Percentiles rank a stretch among this genome's conserved stretches.
These are phyloP conservation scores for Blastomyces gilchristii DNA, from an alignment of 2,329 filamentous ascomycete genomes.

Conservation along the genomic window DNA sequence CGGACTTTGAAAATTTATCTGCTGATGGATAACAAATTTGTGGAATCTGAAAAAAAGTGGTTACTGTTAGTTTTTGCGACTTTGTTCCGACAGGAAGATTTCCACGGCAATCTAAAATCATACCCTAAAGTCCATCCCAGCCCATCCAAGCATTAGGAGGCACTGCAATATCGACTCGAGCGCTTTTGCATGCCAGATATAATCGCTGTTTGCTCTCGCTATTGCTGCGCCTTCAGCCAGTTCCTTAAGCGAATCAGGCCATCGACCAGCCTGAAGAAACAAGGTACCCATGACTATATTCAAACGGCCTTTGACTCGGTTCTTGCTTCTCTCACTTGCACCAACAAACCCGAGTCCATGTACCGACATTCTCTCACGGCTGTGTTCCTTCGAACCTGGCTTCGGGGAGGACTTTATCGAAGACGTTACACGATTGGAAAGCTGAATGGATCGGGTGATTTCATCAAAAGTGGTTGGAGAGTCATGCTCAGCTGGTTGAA, in stretches of 20 bases:
- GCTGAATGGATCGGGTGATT: conserved; percentile 37
- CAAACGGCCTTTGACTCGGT: conserved; percentile 69
- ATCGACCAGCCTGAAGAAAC: conserved; percentile 80
- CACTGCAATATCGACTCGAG: conserved; percentile 78
- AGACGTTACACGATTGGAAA: conserved; percentile 30
- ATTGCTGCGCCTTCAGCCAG: conserved; percentile 68
- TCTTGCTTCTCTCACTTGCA: conserved; percentile 64
- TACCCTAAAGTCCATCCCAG: conserved; percentile 62
- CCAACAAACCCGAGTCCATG: conserved; percentile 62
- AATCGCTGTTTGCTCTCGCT: conserved; percentile 72
- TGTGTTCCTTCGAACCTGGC: conserved; percentile 40
- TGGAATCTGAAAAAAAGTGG: conserved; percentile 36
- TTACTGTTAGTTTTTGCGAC: neutral
- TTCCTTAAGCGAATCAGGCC: conserved; percentile 78
- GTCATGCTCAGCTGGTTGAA: conserved; percentile 27
- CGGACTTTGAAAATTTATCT: conserved; percentile 40
- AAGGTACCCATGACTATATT: conserved; percentile 73
- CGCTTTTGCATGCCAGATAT: conserved; percentile 95
- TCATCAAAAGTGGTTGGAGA: conserved; percentile 47
- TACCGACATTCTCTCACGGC: conserved; percentile 52
- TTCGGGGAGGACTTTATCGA: conserved; percentile 28
- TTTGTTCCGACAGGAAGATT: conserved; percentile 11
- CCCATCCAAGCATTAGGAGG: conserved; percentile 74
- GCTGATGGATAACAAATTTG: conserved; percentile 42
- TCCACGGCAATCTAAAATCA: neutral